Base-by-base conservation (phyloP, 2,329 filamentous ascomycete species). In the Pyrenophora seminiperda region DNA sequence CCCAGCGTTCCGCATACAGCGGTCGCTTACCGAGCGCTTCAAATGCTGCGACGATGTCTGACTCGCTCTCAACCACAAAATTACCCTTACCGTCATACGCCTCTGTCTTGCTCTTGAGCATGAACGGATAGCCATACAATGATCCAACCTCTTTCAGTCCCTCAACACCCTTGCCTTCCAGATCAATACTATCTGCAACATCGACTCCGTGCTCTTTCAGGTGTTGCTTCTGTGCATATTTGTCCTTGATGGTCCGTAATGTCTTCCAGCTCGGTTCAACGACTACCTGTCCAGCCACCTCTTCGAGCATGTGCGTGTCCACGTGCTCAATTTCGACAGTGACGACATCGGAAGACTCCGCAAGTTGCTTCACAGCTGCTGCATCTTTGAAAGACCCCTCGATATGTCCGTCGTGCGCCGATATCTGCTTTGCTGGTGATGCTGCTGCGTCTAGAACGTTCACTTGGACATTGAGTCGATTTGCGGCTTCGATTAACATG, bases 241-340 rank as follows among this genome's bases (percentile, higher is more conserved):
- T 97, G 77, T 97, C 91, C 77, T 97, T 93, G 65, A 97, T 96
- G 14, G 88, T 85, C 22, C 90, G 84, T 45, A 97, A 82, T 2
- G 92, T 96, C 75, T 85, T 84, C 88, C 90, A 96, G 52, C 86
- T 90, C 1, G 92, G 91, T 67, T 96, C 74, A 17, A 85, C 77
- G 3, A 88, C 84, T 27, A 86, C 84, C 44, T 79, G 77, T 13
- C 83, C 83, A 4, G 83, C 84, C 49, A 97, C 85, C 68, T 95
- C 89, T 74, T 96, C 90, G 4, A 97, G 82, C 18, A 94, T 87
- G 44, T 90, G 80, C n/a, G 91, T 94, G 73, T 97, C 85, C 50
- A 97, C 88, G 75, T 97, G 93, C 78, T 97, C 93, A 58, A 96
- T 97, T 75, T 97, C 93, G 11, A 96, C 90, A 0, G 91, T 97